Base-by-base conservation (phyloP, 2,329 filamentous ascomycete genomes). In the Trichoderma semiorbis region DNA sequence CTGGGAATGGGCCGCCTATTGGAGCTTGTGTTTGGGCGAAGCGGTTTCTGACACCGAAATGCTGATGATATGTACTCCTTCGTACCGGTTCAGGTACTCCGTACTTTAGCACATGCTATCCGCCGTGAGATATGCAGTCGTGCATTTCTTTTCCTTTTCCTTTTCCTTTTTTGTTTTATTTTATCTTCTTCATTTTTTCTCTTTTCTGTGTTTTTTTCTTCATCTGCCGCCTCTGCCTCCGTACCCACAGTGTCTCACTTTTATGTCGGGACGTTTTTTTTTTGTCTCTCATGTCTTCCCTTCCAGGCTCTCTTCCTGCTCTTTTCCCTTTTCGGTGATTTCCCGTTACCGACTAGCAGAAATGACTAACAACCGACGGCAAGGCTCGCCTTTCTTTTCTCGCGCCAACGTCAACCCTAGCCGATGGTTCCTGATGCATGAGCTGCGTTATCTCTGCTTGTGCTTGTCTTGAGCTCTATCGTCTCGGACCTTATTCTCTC, bases 21-120 rank as follows among this genome's bases (percentile, higher is more conserved):
- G 70, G 70, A 72, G 43, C 57, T 64, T 57, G 34, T 24, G 64
- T 39, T 67, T 57, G 55, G 24, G 39, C 64, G 43, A 68, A 63
- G 57, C 70, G 62, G 67, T 62, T 72, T 68, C 62, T 64, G 64
- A 68, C 70, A 69, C 70, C 70, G 70, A 65, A 21, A 5, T 36
- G 69, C 47, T 57, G 58, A 28, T 57, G 58, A 28, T 30, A 53
- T 47, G 39, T 60, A 58, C 36, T 24, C 36, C 36, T 28, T 61
- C 24, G 14, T 24, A 62, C 66, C 66, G 21, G 21, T 69, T 62
- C 39, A 69, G 57, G 57, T 24, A 61, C 30, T 61, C 55, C 39
- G 39, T 50, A 60, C 57, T 53, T 62, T 36, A 62, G 66, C 39
- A 47, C 14, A 43, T n/a, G 26, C 26, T n/a, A 32, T 43, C 34